These are phyloP conservation scores for Candida buenavistaensis DNA, from an alignment of 1,139 yeast genomes.

Conservation along the genomic window DNA sequence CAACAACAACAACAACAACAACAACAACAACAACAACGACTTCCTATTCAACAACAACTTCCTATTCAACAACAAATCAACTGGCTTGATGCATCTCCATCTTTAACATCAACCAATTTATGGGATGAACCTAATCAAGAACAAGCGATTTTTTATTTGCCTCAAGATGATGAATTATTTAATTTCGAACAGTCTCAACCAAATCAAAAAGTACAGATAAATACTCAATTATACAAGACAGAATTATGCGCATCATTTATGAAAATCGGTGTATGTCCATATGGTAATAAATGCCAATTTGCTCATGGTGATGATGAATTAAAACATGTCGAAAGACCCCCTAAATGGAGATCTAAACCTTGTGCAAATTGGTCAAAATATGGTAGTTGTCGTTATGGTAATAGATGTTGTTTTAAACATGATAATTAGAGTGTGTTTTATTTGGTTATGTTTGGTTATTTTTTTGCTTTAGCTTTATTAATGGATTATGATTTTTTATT, in stretches of 20 bases:
- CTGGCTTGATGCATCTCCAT: too few relatives aligned
- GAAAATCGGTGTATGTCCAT: conserved; percentile 76
- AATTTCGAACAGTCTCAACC: conserved; percentile 22
- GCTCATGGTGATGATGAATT: conserved; percentile 87
- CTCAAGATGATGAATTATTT: conserved; percentile 23
- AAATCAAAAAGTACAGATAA: conserved; percentile 30
- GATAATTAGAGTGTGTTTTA: too few relatives aligned
- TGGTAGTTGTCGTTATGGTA: conserved; percentile 87
- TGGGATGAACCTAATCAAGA: conserved; percentile 5
- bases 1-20: conserved; percentile 5
- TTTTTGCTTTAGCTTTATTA: not conserved
- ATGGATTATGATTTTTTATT: not conserved
- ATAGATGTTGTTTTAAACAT: conserved; percentile 89
- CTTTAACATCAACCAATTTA: conserved; percentile 1
- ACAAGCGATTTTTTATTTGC: conserved; percentile 6
- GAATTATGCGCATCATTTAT: conserved; percentile 83
- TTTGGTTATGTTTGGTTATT: not conserved
- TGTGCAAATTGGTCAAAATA: conserved; percentile 85
- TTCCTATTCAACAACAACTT: conserved; percentile 1
- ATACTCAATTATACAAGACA: conserved; percentile 81
- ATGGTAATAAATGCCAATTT: conserved; percentile 89
- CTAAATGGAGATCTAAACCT: conserved; percentile 89
- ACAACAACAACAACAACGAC: conserved; percentile 3
- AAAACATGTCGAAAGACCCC: conserved; percentile 70
- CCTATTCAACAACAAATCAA: too few relatives aligned